Conservation (phyloP, 208 protist species). For the Wallacemonas sp. region DNA sequence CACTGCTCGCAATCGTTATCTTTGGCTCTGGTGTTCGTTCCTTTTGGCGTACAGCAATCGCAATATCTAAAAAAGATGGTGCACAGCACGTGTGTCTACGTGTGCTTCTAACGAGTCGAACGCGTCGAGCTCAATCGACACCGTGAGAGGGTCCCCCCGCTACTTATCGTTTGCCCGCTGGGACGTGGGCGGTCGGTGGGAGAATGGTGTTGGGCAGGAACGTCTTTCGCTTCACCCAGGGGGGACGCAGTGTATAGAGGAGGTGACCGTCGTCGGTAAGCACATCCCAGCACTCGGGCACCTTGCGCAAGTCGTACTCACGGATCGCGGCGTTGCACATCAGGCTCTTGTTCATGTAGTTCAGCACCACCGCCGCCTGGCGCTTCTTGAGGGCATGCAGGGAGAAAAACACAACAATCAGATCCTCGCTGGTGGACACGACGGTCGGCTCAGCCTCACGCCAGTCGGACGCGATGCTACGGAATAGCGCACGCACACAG, state of each 20-base stretch:
- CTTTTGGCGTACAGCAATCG: too few species aligned
- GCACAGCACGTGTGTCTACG: too few species aligned
- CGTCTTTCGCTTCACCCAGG: conserved; percentile 70
- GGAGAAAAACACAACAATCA: conserved; percentile 85
- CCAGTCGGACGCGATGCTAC: conserved; percentile 70
- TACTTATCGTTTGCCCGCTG: neutral
- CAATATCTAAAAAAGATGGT: too few species aligned
- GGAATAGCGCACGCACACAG: conserved; percentile 72
- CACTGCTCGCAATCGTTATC: too few species aligned
- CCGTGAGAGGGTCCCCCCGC: too few species aligned
- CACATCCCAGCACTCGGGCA: conserved; percentile 83
- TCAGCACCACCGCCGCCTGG: conserved; percentile 41
- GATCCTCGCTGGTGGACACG: conserved; percentile 86
- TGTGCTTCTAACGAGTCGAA: too few species aligned
- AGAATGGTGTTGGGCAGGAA: conserved; percentile 66
- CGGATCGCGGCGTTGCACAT: conserved; percentile 59
- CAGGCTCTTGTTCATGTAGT: conserved; percentile 81
- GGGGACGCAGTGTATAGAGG: conserved; percentile 85
- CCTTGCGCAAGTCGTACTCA: conserved; percentile 67
- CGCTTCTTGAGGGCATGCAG: conserved; percentile 36
- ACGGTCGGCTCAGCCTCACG: conserved; percentile 59
- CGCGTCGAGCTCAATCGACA: too few species aligned
- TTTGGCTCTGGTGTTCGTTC: too few species aligned
- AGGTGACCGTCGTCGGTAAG: conserved; percentile 82
- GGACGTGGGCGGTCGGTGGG: conserved; percentile 24